Evolutionary conservation across 805 yeast species (phyloP), one percentile per base, ranked within the genome.

Genomic region (Spathaspora boniae): DNA sequence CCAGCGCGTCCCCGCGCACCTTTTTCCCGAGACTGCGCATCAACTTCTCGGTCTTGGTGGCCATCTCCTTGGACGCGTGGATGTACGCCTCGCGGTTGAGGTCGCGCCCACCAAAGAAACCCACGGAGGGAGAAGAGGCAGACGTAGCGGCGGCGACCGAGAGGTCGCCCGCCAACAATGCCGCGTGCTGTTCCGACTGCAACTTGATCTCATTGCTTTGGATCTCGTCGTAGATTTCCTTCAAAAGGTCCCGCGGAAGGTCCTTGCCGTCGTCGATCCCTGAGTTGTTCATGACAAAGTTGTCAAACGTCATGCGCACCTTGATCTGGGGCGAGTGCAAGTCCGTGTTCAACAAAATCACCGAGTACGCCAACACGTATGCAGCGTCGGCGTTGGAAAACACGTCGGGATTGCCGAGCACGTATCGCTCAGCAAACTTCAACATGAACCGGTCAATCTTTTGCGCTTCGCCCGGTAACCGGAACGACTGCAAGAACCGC

Each of bases 391-490:
- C 96, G 50, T 86, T 86, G 0, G 95, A 80, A 58, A 91, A 91
- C 0, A 81, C 72, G n/a, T 69, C 69, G 7, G 96, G 96, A 54
- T 93, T 93, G 42, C 91, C 96, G 45, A 84, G 80, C 16, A 81
- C 80, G 54, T 81, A 93, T 46, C 95, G 73, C 59, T 87, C 95
- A 4, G 98, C 98, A 67, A 94, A 94, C 53, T 93, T 91, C 56
- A 93, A 75, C 96, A 94, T 86, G 54, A 81, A 87, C 48, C 99
- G 74, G 68, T 93, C 98, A 54, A 93, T 91, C 53, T 93, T 91
- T 63, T 93, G 99, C 4, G 96, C 89, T 62, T 93, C 99, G 33
- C 99, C 99, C 2, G 99, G 98, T 41, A 93, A 72, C 56, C 98
- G 73, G 64, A 93, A 94, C 31, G 78, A 72, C 53, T 94, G 98